Evolutionary conservation across 23 red algal genomes (phyloP), one percentile per base, ranked within the genome.

Genomic region (Gracilaria gracilis): DNA sequence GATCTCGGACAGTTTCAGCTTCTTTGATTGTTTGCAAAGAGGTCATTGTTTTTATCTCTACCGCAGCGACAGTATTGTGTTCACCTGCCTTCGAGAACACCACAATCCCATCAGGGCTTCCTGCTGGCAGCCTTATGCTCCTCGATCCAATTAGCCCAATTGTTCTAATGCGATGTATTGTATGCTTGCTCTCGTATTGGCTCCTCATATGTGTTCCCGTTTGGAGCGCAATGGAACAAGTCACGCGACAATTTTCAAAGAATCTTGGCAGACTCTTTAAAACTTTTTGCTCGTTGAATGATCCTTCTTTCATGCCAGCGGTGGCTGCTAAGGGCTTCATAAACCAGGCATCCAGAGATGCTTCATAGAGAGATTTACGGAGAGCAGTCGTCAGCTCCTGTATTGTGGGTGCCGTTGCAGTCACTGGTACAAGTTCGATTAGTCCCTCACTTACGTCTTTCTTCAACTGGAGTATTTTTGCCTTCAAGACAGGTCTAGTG

Each of bases 31-130:
- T 82, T 20, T 28, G 59, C 33, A 57, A 28, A 9, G 78, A 47
- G 57, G 39, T 82, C 78, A 82, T 82, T 36, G 36, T 82, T 82
- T 55, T 57, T 25, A 55, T 82, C 51, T 57, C 39, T 0, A 82
- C 0, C 31, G 78, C 42, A 19, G 78, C 78, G 8, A 82, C 78
- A 82, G 50, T 57, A 82, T 61, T 25, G 44, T n/a, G 0, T 1
- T 0, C 78, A 13, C 61, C 20, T 12, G 7, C 20, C 25, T 61
- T 59, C 8, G 78, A 82, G 24, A 57, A 27, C 20, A 49, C 78
- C 4, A 54, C 44, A 20, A 82, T 19, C 25, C 49, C 49, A 13
- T 57, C 78, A 32, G 48, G 78, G 34, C 49, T 61, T 0, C 44
- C 51, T 28, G 78, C 44, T 19, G 61, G 4, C 6, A 82, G 35